Base-by-base conservation (phyloP, 805 yeast genomes). In the Myxozyma mucilagina region DNA sequence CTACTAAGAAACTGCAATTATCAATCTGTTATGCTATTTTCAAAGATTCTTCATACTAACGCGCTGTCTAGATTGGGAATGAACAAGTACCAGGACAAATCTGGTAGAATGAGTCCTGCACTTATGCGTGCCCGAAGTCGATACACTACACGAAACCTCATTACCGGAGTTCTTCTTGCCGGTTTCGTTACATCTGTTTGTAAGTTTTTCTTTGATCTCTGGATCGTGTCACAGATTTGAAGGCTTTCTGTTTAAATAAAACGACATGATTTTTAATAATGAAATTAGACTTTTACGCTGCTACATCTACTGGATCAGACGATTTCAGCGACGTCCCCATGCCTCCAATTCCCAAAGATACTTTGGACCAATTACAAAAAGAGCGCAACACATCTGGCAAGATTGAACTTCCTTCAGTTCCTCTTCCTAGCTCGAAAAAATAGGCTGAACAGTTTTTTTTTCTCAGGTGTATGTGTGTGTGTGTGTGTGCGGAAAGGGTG, bases 261-360 rank as follows among this genome's bases (percentile, higher is more conserved):
- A n/a, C n/a, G n/a, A n/a, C n/a, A n/a, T n/a, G n/a, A n/a, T n/a
- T n/a, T n/a, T n/a, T n/a, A n/a, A n/a, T n/a, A 68, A n/a, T n/a
- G n/a, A n/a, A n/a, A n/a, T n/a, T 64, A 69, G 63, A 64, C 48
- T 64, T 72, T 48, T 70, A 73, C 61, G 80, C 70, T 47, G 74
- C 68, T 78, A 85, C 75, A 87, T 96, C 0, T 86, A 84, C 80
- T 76, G 82, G 66, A 79, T 70, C 43, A 6, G 97, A 91, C 71
- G 96, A 93, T 66, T 90, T 93, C 73, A 84, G 81, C 50, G 97
- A 92, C 73, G 90, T 93, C 68, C 97, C 97, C 45, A 85, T 93
- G 67, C 99, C 99, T 51, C 97, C 98, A 18, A 80, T 93, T 60
- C 81, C 87, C 43, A 94, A 88, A 63, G 85, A 81, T 56, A 94